These are phyloP conservation scores for Candida odintsovae DNA, from an alignment of 805 yeast species.

Conservation along the genomic window DNA sequence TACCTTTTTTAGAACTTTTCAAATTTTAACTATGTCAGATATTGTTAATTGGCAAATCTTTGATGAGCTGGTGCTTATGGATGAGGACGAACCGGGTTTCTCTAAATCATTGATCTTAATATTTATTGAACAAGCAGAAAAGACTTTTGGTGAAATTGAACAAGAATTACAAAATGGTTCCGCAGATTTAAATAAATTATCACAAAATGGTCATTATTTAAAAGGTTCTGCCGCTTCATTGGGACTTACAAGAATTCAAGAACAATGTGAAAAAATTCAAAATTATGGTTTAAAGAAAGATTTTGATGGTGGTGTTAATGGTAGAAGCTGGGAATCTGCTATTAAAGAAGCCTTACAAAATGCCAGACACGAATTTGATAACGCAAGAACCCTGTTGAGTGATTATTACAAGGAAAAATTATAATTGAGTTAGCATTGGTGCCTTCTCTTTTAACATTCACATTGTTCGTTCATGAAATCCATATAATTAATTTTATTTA, in stretches of 20 bases:
- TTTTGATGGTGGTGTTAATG: constrained; percentile 23
- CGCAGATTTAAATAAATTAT: constrained; percentile 46
- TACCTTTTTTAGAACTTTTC: too few species aligned
- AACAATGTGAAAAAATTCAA: constrained; percentile 90
- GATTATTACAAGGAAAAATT: constrained; percentile 41
- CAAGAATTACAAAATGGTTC: constrained; percentile 31
- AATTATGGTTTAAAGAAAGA: constrained; percentile 60
- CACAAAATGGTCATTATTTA: constrained; percentile 82
- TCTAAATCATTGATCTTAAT: constrained; percentile 71
- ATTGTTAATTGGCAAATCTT: constrained; percentile 85
- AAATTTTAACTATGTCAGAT: constrained; percentile 45
- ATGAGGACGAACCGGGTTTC: constrained; percentile 93
- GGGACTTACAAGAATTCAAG: constrained; percentile 76
- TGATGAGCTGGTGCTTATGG: constrained; percentile 87
- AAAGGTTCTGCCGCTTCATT: constrained; percentile 95
- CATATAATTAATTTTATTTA: neutral
- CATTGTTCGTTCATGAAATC: neutral
- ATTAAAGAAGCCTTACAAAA: constrained; percentile 48
- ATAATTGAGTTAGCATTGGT: constrained; percentile 2
- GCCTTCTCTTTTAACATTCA: too few species aligned
- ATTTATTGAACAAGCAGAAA: constrained; percentile 83
- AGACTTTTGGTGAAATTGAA: constrained; percentile 71
- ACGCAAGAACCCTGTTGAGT: constrained; percentile 44
- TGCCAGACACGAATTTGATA: constrained; percentile 45
- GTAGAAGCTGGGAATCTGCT: constrained; percentile 27